Percentiles rank a stretch among this genome's conserved stretches.
Conservation (phyloP, 768 basidiomycete species). For the Dentipellis fragilis region DNA sequence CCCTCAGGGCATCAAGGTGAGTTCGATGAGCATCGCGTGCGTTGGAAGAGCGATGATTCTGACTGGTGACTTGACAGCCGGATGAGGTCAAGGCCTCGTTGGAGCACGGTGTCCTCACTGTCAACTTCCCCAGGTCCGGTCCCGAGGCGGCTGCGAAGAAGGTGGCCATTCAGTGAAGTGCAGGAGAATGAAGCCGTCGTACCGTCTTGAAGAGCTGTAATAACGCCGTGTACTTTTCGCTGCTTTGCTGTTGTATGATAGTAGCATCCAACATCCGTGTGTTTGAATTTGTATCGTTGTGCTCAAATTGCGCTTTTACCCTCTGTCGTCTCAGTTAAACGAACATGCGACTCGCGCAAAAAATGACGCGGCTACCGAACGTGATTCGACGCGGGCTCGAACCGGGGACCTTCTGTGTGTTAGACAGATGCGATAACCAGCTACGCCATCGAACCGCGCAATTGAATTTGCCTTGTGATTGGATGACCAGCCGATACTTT, state of each 20-base stretch:
- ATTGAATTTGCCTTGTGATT: no score
- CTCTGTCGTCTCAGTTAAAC: no score
- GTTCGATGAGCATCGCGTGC: not conserved
- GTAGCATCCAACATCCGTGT: no score
- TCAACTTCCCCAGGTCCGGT: slow-evolving; percentile 37
- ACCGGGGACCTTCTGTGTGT: slow-evolving; percentile 23
- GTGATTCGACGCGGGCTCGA: not conserved
- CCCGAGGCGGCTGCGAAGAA: slow-evolving; percentile 34
- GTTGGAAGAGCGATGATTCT: not conserved
- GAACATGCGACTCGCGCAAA: no score
- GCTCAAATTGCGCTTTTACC: no score
- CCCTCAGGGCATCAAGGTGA: slow-evolving; percentile 19
- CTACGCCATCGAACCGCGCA: slow-evolving; percentile 44
- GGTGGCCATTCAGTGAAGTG: slow-evolving; percentile 22
- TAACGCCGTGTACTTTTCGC: no score
- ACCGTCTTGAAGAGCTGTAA: no score
- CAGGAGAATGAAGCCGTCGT: no score
- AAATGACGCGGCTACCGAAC: no score
- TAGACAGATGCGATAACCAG: slow-evolving; percentile 76
- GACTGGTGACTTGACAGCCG: slow-evolving; percentile 7
- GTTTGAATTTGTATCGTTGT: no score
- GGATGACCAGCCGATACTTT: no score
- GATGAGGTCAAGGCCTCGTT: slow-evolving; percentile 32
- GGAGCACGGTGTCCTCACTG: slow-evolving; percentile 35
- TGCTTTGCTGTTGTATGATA: no score